Evolutionary conservation across 192 early-diverging fungal genomes (phyloP).

Genomic region (Coemansia asiatica): DNA sequence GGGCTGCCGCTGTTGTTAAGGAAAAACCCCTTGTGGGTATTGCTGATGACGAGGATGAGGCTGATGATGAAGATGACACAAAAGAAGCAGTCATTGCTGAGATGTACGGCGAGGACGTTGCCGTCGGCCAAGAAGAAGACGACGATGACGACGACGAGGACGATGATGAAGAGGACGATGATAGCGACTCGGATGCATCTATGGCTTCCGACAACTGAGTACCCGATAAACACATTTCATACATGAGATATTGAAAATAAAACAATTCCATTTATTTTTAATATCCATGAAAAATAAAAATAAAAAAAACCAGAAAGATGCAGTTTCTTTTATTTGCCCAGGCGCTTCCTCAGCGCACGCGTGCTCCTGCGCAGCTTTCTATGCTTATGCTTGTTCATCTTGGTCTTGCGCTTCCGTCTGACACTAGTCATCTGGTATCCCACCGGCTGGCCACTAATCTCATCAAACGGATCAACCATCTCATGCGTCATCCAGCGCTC

Average conservation of each 20-base stretch:
- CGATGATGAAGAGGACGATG: constrained; percentile 28
- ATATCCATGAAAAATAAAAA: background rate
- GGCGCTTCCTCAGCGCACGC: constrained; percentile 71
- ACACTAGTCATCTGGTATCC: constrained; percentile 70
- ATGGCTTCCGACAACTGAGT: constrained; percentile 34
- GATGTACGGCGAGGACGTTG: constrained; percentile 24
- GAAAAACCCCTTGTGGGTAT: constrained; percentile 58
- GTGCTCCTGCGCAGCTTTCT: constrained; percentile 81
- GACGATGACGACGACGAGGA: constrained; percentile 38
- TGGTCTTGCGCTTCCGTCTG: constrained; percentile 78
- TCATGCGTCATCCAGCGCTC: constrained; percentile 29
- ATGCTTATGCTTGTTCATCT: constrained; percentile 98
- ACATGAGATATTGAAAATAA: too few relatives aligned
- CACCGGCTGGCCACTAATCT: constrained; percentile 9
- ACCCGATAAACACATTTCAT: too few relatives aligned
- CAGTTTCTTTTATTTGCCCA: constrained; percentile 77
- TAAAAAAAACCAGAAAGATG: too few relatives aligned
- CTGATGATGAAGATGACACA: constrained; percentile 51
- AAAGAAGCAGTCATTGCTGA: constrained; percentile 47
- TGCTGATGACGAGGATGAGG: constrained; percentile 31
- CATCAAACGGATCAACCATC: constrained; percentile 32
- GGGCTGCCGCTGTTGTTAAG: constrained; percentile 18
- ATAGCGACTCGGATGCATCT: constrained; percentile 19
- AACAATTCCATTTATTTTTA: too few relatives aligned
- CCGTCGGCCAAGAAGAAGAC: background rate